These are phyloP conservation scores for Serendipita indica DNA, from an alignment of 768 basidiomycete genomes.

Conservation along the genomic window DNA sequence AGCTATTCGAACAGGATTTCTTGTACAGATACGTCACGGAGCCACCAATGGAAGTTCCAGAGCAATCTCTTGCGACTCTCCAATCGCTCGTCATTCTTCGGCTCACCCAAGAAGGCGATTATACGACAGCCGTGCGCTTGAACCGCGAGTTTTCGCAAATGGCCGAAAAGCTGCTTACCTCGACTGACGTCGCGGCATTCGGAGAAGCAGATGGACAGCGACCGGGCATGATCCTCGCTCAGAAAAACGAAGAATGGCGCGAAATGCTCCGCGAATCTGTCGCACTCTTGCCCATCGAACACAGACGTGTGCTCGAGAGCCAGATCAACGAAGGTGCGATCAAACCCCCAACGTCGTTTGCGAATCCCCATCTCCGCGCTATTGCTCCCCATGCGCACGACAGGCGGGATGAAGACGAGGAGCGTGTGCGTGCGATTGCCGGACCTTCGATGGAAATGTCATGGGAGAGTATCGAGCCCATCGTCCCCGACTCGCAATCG, in stretches of 20 bases:
- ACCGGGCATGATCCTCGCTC: background rate
- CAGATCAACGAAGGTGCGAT: background rate
- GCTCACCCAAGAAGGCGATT: slow-evolving; percentile 1
- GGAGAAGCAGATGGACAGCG: background rate
- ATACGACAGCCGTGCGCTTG: background rate
- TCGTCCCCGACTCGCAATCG: background rate
- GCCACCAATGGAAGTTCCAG: background rate
- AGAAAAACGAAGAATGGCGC: background rate
- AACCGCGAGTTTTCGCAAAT: background rate
- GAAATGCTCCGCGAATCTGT: slow-evolving; percentile 1
- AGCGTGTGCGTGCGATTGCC: too few species aligned
- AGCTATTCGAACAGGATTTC: background rate
- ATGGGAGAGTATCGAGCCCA: background rate
- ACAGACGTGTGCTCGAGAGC: background rate
- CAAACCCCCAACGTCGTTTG: background rate
- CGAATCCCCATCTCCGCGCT: background rate
- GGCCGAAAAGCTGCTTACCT: background rate
- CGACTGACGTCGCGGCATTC: background rate
- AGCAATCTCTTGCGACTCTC: background rate
- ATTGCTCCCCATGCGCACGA: too few species aligned
- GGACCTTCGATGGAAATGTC: slow-evolving; percentile 10
- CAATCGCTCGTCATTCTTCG: background rate
- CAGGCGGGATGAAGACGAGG: too few species aligned
- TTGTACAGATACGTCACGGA: background rate
- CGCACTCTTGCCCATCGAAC: background rate